These are phyloP conservation scores for Ganoderma meredithae DNA, from an alignment of 1,284 basidiomycete species.

Conservation along the genomic window DNA sequence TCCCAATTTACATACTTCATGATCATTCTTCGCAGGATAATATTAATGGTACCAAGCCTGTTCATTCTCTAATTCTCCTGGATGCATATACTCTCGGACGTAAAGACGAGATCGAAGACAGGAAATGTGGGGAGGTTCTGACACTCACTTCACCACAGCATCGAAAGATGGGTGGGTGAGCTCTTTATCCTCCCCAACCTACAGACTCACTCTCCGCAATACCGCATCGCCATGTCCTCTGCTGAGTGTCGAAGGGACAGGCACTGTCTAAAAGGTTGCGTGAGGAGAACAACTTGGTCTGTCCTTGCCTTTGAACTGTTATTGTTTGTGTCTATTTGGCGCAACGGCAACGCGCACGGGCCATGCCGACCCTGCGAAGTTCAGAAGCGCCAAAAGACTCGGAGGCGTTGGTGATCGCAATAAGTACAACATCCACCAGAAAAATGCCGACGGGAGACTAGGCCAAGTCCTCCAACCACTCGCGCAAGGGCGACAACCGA, in stretches of 20 bases:
- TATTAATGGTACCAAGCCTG: background rate
- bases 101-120: background rate
- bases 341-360: background rate
- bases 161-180: slow-evolving; percentile 52
- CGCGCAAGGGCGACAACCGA: slow-evolving; percentile 54
- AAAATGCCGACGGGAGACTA: background rate
- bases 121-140: slow-evolving; percentile 72
- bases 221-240: slow-evolving; percentile 77
- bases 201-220: slow-evolving; percentile 62
- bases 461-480: slow-evolving; percentile 57
- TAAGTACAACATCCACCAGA: background rate
- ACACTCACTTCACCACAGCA: slow-evolving; percentile 69
- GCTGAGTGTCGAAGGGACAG: slow-evolving; percentile 56
- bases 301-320: slow-evolving; percentile 20
- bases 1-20: background rate
- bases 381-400: background rate
- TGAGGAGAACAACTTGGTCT: slow-evolving; percentile 36
- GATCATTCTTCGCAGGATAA: too few species aligned
- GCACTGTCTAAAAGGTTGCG: slow-evolving; percentile 83
- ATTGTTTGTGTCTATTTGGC: slow-evolving; percentile 24
- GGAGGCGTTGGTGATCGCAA: background rate
- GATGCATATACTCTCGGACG: background rate
- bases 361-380: background rate
- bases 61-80: background rate
- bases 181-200: slow-evolving; percentile 63